A percentile compares a stretch with the other conserved stretches of the same genome.
phyloP scores from a whole-genome alignment of 179 eudicot species.

The Beta lomatogona region DNA sequence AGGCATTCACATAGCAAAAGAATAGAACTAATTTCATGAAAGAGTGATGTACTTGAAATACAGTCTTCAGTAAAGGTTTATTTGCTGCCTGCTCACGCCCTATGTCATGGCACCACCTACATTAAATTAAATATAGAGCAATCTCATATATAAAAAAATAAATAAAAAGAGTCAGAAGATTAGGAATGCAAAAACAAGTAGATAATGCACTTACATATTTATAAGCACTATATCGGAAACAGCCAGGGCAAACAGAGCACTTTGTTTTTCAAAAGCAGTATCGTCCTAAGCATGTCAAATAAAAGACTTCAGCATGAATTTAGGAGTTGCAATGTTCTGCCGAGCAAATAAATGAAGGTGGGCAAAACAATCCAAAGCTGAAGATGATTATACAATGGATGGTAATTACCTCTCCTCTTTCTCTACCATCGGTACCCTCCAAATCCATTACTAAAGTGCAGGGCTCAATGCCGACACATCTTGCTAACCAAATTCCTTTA shows the following conservation, averaged over 20 bases:
- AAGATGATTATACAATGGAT: conserved; percentile 2
- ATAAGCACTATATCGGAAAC: conserved; percentile 45
- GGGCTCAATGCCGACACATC: conserved; percentile 65
- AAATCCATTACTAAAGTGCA: conserved; percentile 70
- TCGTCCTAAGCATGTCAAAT: conserved; percentile 33
- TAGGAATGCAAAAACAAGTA: not conserved
- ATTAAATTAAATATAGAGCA: not conserved
- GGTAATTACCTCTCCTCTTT: conserved; percentile 72
- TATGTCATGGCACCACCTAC: conserved; percentile 99
- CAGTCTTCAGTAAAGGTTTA: conserved; percentile 96
- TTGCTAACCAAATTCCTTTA: conserved; percentile 75
- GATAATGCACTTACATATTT: conserved; percentile 35
- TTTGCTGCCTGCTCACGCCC: conserved; percentile 99
- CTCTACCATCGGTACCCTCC: conserved; percentile 89
- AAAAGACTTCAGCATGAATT: not conserved
- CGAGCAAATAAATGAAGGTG: not conserved
- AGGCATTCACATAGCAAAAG: not conserved
- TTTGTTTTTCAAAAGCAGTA: conserved; percentile 45
- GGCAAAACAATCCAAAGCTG: not conserved
- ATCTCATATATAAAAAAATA: not conserved
- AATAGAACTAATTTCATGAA: not conserved
- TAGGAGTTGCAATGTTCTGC: not conserved
- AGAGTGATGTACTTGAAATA: conserved; percentile 68
- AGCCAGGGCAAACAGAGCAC: conserved; percentile 45
- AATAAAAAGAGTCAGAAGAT: not conserved